Percentiles rank a stretch among this genome's conserved stretches.
These are phyloP conservation scores for Globisporangium paroecandrum DNA, from an alignment of 352 stramenopile species.

Conservation along the genomic window DNA sequence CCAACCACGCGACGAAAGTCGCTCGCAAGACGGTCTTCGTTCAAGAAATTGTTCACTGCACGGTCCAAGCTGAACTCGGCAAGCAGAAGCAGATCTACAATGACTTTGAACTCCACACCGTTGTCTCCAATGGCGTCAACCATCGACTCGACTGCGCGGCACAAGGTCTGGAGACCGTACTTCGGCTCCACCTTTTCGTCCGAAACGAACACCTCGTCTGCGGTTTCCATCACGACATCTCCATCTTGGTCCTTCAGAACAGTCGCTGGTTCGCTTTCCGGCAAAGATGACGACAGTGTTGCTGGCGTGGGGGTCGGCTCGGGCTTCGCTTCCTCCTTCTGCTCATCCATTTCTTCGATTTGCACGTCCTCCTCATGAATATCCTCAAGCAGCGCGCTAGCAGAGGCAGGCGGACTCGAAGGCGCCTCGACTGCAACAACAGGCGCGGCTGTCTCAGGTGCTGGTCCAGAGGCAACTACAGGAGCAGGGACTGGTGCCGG, in stretches of 20 bases:
- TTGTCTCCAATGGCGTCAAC: constrained; percentile 63
- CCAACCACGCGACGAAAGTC: constrained; percentile 81
- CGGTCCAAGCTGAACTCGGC: constrained; percentile 77
- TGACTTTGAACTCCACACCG: constrained; percentile 61
- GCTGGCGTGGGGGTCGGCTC: neutral
- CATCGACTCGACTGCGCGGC: constrained; percentile 77
- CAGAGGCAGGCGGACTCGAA: neutral
- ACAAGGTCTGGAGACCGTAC: constrained; percentile 74
- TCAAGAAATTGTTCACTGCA: constrained; percentile 82
- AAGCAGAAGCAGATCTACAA: constrained; percentile 70
- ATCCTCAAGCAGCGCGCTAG: constrained; percentile 3
- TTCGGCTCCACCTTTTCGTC: constrained; percentile 49
- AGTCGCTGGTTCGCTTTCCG: constrained; percentile 3
- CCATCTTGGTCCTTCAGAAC: constrained; percentile 38
- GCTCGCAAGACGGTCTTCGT: constrained; percentile 70
- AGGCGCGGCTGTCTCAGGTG: neutral
- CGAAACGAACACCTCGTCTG: neutral
- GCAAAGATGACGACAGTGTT: neutral
- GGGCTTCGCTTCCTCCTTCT: constrained; percentile 9
- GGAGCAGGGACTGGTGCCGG: neutral
- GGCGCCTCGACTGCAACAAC: neutral
- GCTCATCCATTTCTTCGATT: constrained; percentile 6
- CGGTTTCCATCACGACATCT: constrained; percentile 56
- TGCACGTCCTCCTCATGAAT: constrained; percentile 7
- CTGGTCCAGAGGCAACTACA: neutral